Evolutionary conservation across 2,329 filamentous ascomycete genomes (phyloP), one percentile per base, ranked within the genome.

Genomic region (Diaporthe velutina): DNA sequence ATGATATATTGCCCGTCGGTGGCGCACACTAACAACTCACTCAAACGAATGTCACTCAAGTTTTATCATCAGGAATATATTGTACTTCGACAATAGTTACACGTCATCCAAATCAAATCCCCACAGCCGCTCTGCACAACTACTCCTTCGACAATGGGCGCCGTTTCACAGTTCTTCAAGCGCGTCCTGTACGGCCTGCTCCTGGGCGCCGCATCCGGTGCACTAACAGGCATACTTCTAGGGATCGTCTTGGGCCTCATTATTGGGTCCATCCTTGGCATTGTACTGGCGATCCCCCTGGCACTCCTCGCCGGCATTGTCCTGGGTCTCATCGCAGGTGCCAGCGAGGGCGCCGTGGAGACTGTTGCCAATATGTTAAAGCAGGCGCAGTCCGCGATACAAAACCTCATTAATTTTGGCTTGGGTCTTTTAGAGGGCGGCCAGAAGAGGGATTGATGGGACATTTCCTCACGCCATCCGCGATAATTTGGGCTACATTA

Each of bases 151-250:
- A 38, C 17, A 22, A 73, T 73, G 71, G 40, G 71, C 19, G 61
- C 71, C 40, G 35, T 73, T n/a, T 38, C 42, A n/a, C 13, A 54
- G 3, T 73, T 73, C 57, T 70, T 73, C 61, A 73, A 57, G 38
- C 71, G 71, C n/a, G 61, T 73, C 50, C 42, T 73, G 13, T 73
- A 68, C 17, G 71, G 71, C 38, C 50, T 73, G 22, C 17, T 40
- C 12, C 42, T 66, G 33, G 71, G 71, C 33, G 61, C 71, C 19
- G 33, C 61, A 9, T 22, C 52, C 6, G 71, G 71, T 22, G 71
- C 61, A 10, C 35, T 55, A 2, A 35, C 55, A 25, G 71, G 61
- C 28, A 58, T 73, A 40, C 28, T 73, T 25, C 30, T 73, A 3
- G 71, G 71, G 17, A 58, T 70, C 19, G 38, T 30, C 30, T 19